Evolutionary conservation across 345 rosid genomes (phyloP).

Genomic region (Ailanthus altissimus): DNA sequence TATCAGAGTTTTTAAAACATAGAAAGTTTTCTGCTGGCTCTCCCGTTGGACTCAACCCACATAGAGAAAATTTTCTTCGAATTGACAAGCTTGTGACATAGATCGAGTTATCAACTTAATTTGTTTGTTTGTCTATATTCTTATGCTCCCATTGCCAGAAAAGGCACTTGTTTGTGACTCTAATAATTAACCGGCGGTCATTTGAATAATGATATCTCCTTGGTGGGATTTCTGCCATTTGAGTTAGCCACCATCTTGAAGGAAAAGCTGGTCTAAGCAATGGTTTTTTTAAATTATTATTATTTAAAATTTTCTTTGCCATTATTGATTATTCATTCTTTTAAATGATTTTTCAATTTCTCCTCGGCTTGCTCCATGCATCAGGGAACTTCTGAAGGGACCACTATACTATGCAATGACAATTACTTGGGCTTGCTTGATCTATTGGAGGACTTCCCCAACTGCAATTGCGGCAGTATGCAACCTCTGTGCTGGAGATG

Average conservation of each 20-base stretch:
- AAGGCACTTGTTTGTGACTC: not conserved
- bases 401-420: constrained; percentile 75
- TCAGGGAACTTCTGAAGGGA: constrained; percentile 94
- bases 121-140: too few relatives aligned
- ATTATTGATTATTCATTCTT: not conserved
- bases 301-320: not conserved
- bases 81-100: not conserved
- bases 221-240: not conserved
- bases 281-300: not conserved
- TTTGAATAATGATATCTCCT: not conserved
- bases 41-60: not conserved
- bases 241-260: not conserved
- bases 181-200: not conserved
- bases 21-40: not conserved
- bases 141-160: constrained; percentile 7
- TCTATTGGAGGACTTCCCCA: constrained; percentile 87
- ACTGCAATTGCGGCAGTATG: constrained; percentile 72
- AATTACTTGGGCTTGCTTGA: constrained; percentile 53
- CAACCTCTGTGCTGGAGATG: constrained; percentile 99
- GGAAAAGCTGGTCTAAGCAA: not conserved
- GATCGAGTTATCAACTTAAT: not conserved
- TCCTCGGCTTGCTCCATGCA: constrained; percentile 27
- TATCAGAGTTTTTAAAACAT: not conserved
- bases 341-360: constrained; percentile 16
- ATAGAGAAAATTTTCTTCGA: not conserved